Conservation (phyloP, 768 basidiomycete genomes). For the Daedaleopsis sinensis region DNA sequence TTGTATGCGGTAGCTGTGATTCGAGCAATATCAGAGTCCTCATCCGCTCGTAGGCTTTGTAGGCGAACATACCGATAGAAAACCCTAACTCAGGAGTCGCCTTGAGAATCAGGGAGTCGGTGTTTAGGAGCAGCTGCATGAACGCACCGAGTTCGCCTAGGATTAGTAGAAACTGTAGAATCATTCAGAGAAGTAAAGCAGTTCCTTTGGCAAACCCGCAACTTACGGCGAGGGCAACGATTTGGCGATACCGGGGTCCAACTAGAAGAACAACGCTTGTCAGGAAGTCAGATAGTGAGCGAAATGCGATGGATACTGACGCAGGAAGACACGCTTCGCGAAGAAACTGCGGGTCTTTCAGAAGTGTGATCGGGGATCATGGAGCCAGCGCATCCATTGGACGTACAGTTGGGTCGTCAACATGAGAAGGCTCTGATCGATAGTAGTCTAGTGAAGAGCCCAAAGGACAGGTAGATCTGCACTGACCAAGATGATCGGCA, state of each 20-base stretch:
- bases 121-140: neutral
- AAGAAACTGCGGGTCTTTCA: neutral
- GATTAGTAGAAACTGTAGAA: neutral
- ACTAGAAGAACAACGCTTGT: neutral
- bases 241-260: neutral
- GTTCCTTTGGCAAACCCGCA: neutral
- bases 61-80: neutral
- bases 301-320: neutral
- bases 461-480: neutral
- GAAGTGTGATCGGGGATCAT: neutral
- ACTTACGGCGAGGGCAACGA: neutral
- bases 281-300: no score
- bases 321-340: neutral
- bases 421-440: neutral
- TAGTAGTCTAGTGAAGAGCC: neutral
- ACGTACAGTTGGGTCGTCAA: neutral
- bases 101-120: neutral
- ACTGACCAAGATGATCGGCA: neutral
- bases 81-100: neutral
- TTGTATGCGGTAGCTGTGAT: neutral
- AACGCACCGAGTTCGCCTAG: neutral
- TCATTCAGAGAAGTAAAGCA: no score
- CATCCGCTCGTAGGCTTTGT: neutral
- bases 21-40: neutral
- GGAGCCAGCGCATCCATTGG: no score